Percentiles rank a stretch among this genome's conserved stretches.
phyloP scores from a whole-genome alignment of 805 yeast genomes.

The Spathaspora passalidarum region DNA sequence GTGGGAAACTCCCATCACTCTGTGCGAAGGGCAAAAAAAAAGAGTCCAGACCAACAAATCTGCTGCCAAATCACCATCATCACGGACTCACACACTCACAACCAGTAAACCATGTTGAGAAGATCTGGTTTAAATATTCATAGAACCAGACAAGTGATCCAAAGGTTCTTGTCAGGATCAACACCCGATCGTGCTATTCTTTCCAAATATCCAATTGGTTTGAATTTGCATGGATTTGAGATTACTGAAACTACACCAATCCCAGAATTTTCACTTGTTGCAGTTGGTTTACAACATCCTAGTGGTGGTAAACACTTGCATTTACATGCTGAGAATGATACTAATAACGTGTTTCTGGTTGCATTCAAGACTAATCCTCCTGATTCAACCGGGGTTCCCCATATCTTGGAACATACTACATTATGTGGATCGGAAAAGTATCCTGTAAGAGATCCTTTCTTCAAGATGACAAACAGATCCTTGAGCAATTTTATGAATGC shows the following conservation, averaged over 20 bases:
- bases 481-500: constrained; percentile 97
- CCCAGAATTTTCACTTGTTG: constrained; percentile 79
- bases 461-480: constrained; percentile 95
- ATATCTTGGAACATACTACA: constrained; percentile 93
- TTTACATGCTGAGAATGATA: constrained; percentile 73
- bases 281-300: constrained; percentile 68
- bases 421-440: constrained; percentile 88
- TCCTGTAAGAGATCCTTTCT: constrained; percentile 96
- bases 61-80: neutral
- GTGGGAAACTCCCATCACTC: no score
- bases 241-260: constrained; percentile 63
- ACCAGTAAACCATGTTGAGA: constrained; percentile 1
- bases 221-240: constrained; percentile 61
- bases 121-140: neutral
- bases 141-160: neutral
- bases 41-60: neutral
- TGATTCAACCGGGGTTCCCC: constrained; percentile 92
- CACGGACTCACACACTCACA: neutral
- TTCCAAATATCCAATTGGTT: constrained; percentile 60
- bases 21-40: neutral
- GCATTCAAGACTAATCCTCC: constrained; percentile 95
- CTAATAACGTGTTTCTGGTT: constrained; percentile 83
- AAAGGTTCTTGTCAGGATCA: constrained; percentile 1
- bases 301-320: constrained; percentile 85
- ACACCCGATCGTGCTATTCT: constrained; percentile 1